Percentiles rank a stretch among this genome's conserved stretches.
Conservation (phyloP, 352 stramenopile genomes). For the Phytophthora lateralis region DNA sequence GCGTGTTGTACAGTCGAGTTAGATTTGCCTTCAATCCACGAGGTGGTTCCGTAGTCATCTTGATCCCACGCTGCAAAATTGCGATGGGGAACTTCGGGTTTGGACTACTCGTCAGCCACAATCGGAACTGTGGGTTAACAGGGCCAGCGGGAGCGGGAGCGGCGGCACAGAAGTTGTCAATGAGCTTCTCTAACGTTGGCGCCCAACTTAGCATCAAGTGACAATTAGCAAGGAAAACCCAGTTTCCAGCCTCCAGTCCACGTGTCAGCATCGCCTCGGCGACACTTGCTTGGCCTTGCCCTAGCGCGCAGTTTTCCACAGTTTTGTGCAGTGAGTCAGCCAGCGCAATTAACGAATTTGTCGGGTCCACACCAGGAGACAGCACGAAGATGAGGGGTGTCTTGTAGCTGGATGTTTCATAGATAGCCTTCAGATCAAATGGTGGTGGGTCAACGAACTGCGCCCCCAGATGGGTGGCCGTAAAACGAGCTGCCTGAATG, state of each 20-base stretch:
- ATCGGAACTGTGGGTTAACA: conserved; percentile 89
- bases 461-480: conserved; percentile 89
- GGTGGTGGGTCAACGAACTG: conserved; percentile 94
- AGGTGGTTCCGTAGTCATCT: conserved; percentile 97
- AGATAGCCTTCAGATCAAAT: conserved; percentile 93
- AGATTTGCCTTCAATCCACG: conserved; percentile 93
- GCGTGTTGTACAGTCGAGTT: conserved; percentile 94
- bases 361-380: conserved; percentile 95
- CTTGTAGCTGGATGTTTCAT: conserved; percentile 84
- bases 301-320: conserved; percentile 93
- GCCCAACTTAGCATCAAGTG: conserved; percentile 97
- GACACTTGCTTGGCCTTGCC: conserved; percentile 93
- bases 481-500: conserved; percentile 92
- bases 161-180: conserved; percentile 85
- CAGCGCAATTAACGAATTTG: conserved; percentile 90
- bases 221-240: conserved; percentile 97
- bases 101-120: conserved; percentile 94
- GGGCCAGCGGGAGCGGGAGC: conserved; percentile 33
- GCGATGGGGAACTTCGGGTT: conserved; percentile 96
- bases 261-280: conserved; percentile 90
- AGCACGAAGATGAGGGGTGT: conserved; percentile 96
- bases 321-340: conserved; percentile 80
- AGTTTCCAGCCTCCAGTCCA: conserved; percentile 87
- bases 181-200: conserved; percentile 94
- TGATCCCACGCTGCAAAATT: conserved; percentile 94